These are phyloP conservation scores for Penicillium concentricum DNA, from an alignment of 2,329 filamentous ascomycete species.

Conservation along the genomic window DNA sequence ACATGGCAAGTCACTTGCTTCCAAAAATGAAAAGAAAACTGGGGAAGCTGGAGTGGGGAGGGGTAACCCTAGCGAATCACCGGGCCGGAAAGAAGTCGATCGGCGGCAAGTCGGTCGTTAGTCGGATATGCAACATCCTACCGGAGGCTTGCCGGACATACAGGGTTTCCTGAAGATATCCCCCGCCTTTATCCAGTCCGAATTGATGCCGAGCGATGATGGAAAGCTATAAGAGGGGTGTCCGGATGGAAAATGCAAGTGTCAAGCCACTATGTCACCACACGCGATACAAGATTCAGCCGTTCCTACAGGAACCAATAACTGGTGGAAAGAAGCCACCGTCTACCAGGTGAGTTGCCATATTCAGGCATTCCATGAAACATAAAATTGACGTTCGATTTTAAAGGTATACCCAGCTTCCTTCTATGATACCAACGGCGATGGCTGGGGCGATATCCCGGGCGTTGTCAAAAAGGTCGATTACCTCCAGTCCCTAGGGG, in stretches of 20 bases:
- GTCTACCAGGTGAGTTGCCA: slow-evolving; percentile 29
- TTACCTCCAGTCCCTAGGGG: slow-evolving; percentile 61
- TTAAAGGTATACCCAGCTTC: slow-evolving; percentile 27
- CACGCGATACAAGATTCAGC: slow-evolving; percentile 6
- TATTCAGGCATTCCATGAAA: neutral
- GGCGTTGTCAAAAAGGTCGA: slow-evolving; percentile 63
- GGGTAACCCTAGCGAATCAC: slow-evolving; percentile 1
- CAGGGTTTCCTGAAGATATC: neutral
- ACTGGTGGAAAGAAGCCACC: slow-evolving; percentile 40
- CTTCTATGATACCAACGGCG: slow-evolving; percentile 56
- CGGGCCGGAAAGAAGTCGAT: neutral
- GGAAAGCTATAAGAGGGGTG: slow-evolving; percentile 2
- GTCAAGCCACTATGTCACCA: slow-evolving; percentile 17
- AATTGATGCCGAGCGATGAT: neutral
- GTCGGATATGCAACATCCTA: neutral
- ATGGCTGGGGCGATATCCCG: slow-evolving; percentile 63
- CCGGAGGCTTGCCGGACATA: slow-evolving; percentile 8
- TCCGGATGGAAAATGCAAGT: neutral
- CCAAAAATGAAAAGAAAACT: slow-evolving; percentile 9
- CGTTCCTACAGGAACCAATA: slow-evolving; percentile 22
- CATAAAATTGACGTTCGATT: neutral
- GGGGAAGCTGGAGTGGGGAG: slow-evolving; percentile 11
- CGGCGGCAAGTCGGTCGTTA: slow-evolving; percentile 16
- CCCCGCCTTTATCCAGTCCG: neutral
- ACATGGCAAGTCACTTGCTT: neutral